Conservation (phyloP, 345 rosid species). For the Populus simonii region DNA sequence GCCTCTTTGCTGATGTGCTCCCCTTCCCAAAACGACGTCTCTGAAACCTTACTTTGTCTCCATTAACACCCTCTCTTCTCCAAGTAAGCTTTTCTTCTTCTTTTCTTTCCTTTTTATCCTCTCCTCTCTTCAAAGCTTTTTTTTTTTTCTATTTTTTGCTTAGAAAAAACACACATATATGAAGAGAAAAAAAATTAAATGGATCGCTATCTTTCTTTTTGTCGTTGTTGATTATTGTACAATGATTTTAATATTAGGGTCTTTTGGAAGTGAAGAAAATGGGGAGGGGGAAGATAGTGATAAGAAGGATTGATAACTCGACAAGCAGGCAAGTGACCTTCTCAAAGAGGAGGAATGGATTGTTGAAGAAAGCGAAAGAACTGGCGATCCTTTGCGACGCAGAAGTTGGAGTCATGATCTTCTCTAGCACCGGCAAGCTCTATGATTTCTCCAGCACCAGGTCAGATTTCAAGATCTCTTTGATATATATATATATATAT, state of each 20-base stretch:
- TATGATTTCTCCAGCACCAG: conserved; percentile 54
- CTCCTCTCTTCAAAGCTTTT: too few species aligned
- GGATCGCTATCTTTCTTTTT: not conserved
- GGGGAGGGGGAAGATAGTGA: conserved; percentile 67
- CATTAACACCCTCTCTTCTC: not conserved
- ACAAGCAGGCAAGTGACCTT: conserved; percentile 63
- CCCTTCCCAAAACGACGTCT: conserved; percentile 24
- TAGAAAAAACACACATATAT: not conserved
- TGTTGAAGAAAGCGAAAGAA: conserved; percentile 61
- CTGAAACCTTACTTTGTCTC: conserved; percentile 14
- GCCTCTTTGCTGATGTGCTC: not conserved
- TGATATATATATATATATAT: too few species aligned
- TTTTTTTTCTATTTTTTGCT: not conserved
- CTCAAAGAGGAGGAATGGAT: conserved; percentile 50
- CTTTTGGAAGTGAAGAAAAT: conserved; percentile 8
- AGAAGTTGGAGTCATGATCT: conserved; percentile 52
- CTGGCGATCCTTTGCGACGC: conserved; percentile 56
- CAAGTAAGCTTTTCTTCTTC: conserved; percentile 13
- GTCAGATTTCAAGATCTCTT: conserved; percentile 19
- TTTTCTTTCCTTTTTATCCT: not conserved
- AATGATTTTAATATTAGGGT: not conserved
- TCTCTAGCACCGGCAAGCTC: conserved; percentile 54
- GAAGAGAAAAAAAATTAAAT: too few species aligned
- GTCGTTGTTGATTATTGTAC: not conserved
- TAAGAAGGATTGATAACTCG: conserved; percentile 56